Evolutionary conservation across 495 filamentous ascomycete genomes (phyloP), one percentile per base, ranked within the genome.

Genomic region (Penicillium maclennaniae): DNA sequence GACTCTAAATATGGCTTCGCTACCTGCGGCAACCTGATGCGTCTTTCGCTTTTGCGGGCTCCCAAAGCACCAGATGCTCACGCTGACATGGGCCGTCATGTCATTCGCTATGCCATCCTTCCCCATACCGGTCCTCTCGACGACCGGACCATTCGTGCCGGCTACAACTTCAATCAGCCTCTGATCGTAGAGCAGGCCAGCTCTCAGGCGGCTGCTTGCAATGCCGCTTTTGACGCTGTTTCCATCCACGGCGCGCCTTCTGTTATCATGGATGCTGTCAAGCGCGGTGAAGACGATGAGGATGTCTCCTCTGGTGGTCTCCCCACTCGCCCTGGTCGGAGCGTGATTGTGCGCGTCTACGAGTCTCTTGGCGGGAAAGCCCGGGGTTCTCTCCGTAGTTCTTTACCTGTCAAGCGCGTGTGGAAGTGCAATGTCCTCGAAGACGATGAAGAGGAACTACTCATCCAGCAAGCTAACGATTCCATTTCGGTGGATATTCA

Each of bases 1-100:
- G 93, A 98, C 65, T 87, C 82, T 70, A 98, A 98, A 62, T 97
- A 97, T 59, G 93, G 93, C 21, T 98, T 98, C 68, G 93, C 93
- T 36, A 95, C 90, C 19, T 78, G 76, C 45, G 93, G 93, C n/a
- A 89, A 85, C 56, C 69, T 92, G 37, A 98, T 98, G 93, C 85
- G 93, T 16, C 77, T 98, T 15, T 91, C 87, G 40, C 78, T 98
- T 37, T 81, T 98, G 8, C 83, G 93, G 27, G 86, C 91, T 39
- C 89, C 93, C n/a, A 98, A 97, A 62, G 93, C 93, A 0, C 93
- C 93, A 17, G 93, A 98, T 65, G 92, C 87, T 12, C 85, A 97
- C 63, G 93, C 93, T 48, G 93, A 98, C 70, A 98, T 98, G 93
- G 92, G 92, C 34, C 79, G 79, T 28, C 93, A 98, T 69, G 74